phyloP scores from a whole-genome alignment of 441 rosid species.

The Aquilaria agallochum region DNA sequence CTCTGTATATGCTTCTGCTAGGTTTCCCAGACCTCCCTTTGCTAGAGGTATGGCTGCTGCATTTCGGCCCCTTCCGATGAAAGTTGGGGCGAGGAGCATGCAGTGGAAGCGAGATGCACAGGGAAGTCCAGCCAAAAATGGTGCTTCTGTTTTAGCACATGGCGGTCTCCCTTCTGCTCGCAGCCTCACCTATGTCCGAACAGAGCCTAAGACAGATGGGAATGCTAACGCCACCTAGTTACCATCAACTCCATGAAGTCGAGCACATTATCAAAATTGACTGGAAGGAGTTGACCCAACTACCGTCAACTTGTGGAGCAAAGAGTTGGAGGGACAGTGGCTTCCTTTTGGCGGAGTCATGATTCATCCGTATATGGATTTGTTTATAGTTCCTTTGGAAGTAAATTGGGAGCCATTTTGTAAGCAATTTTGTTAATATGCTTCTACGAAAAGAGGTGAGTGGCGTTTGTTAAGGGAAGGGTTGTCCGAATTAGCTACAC shows the following conservation, averaged over 20 bases:
- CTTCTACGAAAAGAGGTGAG: neutral
- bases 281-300: neutral
- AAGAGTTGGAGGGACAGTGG: neutral
- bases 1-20: slow-evolving; percentile 36
- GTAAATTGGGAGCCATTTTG: neutral
- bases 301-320: neutral
- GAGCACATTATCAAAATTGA: neutral
- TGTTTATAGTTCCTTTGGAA: slow-evolving; percentile 8
- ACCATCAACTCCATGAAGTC: neutral
- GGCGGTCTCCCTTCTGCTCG: slow-evolving; percentile 37
- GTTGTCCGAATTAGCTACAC: neutral
- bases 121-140: slow-evolving; percentile 34
- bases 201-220: slow-evolving; percentile 53
- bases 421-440: slow-evolving; percentile 1
- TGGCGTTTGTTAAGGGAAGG: neutral
- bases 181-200: slow-evolving; percentile 77
- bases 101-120: slow-evolving; percentile 95
- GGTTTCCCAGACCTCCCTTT: slow-evolving; percentile 62
- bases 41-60: slow-evolving; percentile 56
- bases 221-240: slow-evolving; percentile 27
- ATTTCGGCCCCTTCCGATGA: slow-evolving; percentile 51
- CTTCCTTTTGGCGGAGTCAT: slow-evolving; percentile 4
- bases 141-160: slow-evolving; percentile 27
- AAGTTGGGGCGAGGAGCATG: slow-evolving; percentile 77
- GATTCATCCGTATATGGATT: slow-evolving; percentile 20